Evolutionary conservation across 805 yeast genomes (phyloP), one percentile per base, ranked within the genome.

Genomic region (Lipomyces anomalus): DNA sequence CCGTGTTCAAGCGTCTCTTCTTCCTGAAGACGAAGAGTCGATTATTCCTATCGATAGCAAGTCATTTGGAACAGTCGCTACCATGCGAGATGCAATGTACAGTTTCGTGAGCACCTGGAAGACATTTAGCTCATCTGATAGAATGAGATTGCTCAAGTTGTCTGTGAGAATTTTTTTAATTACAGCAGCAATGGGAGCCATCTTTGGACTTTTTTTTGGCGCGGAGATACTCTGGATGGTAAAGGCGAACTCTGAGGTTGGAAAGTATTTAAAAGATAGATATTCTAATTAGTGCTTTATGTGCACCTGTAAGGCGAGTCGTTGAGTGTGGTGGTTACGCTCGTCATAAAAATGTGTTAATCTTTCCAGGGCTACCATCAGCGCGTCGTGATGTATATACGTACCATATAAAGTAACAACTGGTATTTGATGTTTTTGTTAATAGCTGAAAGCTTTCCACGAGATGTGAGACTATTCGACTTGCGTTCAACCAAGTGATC

Each of bases 1-100:
- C 20, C 42, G 42, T 1, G 23, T 39, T 16, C 42, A 39, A 32
- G 42, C 42, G 22, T 38, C 42, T 26, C 40, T 39, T 26, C 42
- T 39, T 39, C 42, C 42, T 9, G 43, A 39, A 35, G 42, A 7
- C 24, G 42, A 39, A 6, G 42, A 33, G 41, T 22, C 21, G 17
- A 32, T 39, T 39, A 29, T 39, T 17, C 44, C 42, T 39, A 26
- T 33, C 22, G 24, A 39, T 23, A 13, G 42, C 39, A n/a, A n/a
- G n/a, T n/a, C n/a, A 36, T 36, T 21, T 6, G 39, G 39, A 20
- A 36, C 39, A 21, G n/a, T 36, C 39, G 16, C 33, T 17, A 36
- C 39, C 13, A 22, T 36, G 32, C 39, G 24, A 36, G 39, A 36
- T 11, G 39, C 39, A n/a, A 36, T 36, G 30, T 9, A 22, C 32